Conservation (phyloP, 2,329 filamentous ascomycete species). For the Paraconiothyrium brasiliense region DNA sequence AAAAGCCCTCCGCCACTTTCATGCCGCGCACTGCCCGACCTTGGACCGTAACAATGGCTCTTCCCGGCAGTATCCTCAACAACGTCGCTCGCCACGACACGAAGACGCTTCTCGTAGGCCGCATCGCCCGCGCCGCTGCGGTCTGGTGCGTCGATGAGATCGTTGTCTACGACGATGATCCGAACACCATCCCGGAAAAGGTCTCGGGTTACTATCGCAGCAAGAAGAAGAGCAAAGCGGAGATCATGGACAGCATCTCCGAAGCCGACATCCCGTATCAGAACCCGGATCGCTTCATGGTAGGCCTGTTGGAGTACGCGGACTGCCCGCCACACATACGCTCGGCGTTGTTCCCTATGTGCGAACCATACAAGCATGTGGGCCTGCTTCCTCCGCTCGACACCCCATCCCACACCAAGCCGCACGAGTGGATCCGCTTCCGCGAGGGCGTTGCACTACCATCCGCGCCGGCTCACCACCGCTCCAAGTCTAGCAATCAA, state of each 20-base stretch:
- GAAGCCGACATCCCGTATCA: slow-evolving; percentile 64
- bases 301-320: slow-evolving; percentile 81
- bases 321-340: slow-evolving; percentile 83
- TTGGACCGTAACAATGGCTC: slow-evolving; percentile 79
- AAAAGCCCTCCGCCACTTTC: slow-evolving; percentile 76
- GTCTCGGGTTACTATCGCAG: slow-evolving; percentile 32
- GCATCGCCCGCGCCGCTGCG: slow-evolving; percentile 81
- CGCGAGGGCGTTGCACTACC: slow-evolving; percentile 77
- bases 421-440: slow-evolving; percentile 80
- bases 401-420: slow-evolving; percentile 83
- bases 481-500: slow-evolving; percentile 52
- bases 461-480: slow-evolving; percentile 28
- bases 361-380: slow-evolving; percentile 78
- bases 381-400: slow-evolving; percentile 80
- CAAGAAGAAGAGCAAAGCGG: slow-evolving; percentile 54
- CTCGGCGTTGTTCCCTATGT: slow-evolving; percentile 73
- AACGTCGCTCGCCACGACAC: slow-evolving; percentile 79
- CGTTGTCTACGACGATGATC: slow-evolving; percentile 80
- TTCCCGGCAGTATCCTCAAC: slow-evolving; percentile 77
- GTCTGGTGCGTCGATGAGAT: slow-evolving; percentile 88
- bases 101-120: slow-evolving; percentile 75
- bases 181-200: slow-evolving; percentile 41
- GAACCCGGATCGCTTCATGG: slow-evolving; percentile 81
- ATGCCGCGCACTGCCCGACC: slow-evolving; percentile 69
- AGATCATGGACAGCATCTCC: slow-evolving; percentile 47